Base-by-base conservation (phyloP, 805 yeast genomes). In the Yarrowia bubula region DNA sequence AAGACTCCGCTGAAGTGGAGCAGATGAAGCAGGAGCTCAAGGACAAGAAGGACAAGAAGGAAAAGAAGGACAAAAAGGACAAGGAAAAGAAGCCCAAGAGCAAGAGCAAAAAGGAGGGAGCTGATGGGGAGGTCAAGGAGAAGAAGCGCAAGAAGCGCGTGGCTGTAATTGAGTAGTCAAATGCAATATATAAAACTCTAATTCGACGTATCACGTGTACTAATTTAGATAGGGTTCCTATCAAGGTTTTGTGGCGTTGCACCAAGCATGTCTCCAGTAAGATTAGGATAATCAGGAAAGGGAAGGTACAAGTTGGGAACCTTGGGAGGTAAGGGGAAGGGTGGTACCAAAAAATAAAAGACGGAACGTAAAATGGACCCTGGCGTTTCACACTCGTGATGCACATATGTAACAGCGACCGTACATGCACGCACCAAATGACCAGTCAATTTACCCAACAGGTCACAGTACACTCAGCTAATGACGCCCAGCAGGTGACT, bases 91-190 rank as follows among this genome's bases (percentile, higher is more conserved):
- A 41, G 58, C 67, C 43, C 68, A 64, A 53, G 71, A 64, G 47
- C 71, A 67, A 69, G 72, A 73, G 43, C 42, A 55, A 42, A 37
- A 62, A 42, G 65, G 65, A 47, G 38, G 51, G 57, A 9, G 35
- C 43, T 8, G 62, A 44, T 3, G 62, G 50, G 14, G 51, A 50
- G 35, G 53, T 41, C 31, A 62, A 46, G 42, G 67, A 57, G 35
- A 65, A 65, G 38, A 55, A 66, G 41, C 43, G 51, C 35, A 55
- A 64, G 47, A 39, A 48, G 53, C 53, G 47, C 1, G 67, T 42
- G 4, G 66, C 51, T n/a, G 50, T 46, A 4, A 66, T 66, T 33
- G 65, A 61, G 57, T 60, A 66, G 38, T n/a, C 17, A 8, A n/a
- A 22, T 47, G 53, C 33, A 32, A 33, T 33, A 11, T 33, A 11